These are phyloP conservation scores for Fusarium redolens DNA, from an alignment of 2,329 filamentous ascomycete genomes.

Conservation along the genomic window DNA sequence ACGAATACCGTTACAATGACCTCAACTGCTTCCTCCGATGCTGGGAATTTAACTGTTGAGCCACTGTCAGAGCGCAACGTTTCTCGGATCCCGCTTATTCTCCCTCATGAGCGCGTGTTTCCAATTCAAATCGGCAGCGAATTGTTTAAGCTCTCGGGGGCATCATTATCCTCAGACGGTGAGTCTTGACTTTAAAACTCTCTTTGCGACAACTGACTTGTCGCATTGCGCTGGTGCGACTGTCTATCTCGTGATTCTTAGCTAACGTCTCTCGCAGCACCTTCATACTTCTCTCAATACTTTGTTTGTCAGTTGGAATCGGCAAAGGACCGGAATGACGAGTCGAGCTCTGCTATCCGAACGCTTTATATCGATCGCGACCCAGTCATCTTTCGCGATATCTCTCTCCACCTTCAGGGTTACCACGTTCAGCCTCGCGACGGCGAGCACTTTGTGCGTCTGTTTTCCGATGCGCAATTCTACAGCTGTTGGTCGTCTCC, in stretches of 20 bases:
- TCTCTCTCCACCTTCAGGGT: slow-evolving; percentile 89
- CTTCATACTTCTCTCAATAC: slow-evolving; percentile 96
- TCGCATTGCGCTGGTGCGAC: background rate
- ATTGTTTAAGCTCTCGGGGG: slow-evolving; percentile 78
- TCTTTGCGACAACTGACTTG: slow-evolving; percentile 12
- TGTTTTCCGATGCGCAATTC: slow-evolving; percentile 96
- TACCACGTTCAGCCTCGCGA: slow-evolving; percentile 88
- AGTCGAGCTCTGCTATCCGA: slow-evolving; percentile 64
- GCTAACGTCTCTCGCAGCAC: slow-evolving; percentile 66
- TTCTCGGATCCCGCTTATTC: slow-evolving; percentile 64
- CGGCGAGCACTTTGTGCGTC: slow-evolving; percentile 86
- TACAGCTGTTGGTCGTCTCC: slow-evolving; percentile 75
- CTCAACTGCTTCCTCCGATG: slow-evolving; percentile 46
- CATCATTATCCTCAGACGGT: slow-evolving; percentile 80
- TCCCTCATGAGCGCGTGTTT: slow-evolving; percentile 79
- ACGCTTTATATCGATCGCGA: slow-evolving; percentile 97
- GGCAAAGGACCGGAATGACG: slow-evolving; percentile 69
- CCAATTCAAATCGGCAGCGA: slow-evolving; percentile 79
- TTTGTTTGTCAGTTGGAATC: slow-evolving; percentile 83
- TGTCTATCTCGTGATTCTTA: background rate
- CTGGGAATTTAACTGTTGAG: slow-evolving; percentile 39
- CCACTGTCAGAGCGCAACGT: slow-evolving; percentile 50
- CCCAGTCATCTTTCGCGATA: slow-evolving; percentile 87
- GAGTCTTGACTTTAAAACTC: slow-evolving; percentile 42
- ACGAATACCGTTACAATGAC: slow-evolving; percentile 2